Evolutionary conservation across 345 rosid species (phyloP), one percentile per base, ranked within the genome.

Genomic region (Adansonia digitata): DNA sequence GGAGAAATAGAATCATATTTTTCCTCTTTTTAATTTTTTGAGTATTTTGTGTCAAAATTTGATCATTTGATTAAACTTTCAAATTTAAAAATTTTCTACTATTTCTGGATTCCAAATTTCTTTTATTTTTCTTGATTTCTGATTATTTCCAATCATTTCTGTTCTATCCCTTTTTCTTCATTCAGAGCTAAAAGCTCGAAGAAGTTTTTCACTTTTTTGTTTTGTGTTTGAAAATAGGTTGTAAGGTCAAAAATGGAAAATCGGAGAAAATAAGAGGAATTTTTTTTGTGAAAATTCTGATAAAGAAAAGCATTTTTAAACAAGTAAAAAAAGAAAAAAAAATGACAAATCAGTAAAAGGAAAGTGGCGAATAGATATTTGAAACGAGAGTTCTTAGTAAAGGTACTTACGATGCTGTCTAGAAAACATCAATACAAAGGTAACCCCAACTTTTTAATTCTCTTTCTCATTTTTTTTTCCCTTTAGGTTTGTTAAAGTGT

Each of bases 371-470:
- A 90, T 86, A 87, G 96, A 86, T 94, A 92, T 75, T 86, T 92
- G 78, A 94, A 94, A 84, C 92, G 88, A 45, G 97, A 89, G 85
- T 90, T 35, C 98, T 94, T 60, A 97, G 97, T 51, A 94, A 94
- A 84, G 98, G 97, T 74, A 94, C 97, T 11, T 94, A 90, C 60
- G 98, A 97, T 66, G 96, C 90, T 64, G 97, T 94, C 80, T 92
- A 82, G 88, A 94, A 92, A 69, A 97, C 76, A 94, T 88, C 59
- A 97, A 94, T 75, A 94, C 93, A 35, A 85, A 87, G 97, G 98
- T 94, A 61, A 81, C 69, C 76, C 79, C 79, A 69, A 60, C 17
- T 26, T 27, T 27, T 18, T 15, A 59, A 59, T 6, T 8, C 55
- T 29, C 34, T 31, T 34, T 35, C 31, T 2, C 24, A 0, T 62